phyloP scores from a whole-genome alignment of 1,139 yeast species.

The Neolecta irregularis region DNA sequence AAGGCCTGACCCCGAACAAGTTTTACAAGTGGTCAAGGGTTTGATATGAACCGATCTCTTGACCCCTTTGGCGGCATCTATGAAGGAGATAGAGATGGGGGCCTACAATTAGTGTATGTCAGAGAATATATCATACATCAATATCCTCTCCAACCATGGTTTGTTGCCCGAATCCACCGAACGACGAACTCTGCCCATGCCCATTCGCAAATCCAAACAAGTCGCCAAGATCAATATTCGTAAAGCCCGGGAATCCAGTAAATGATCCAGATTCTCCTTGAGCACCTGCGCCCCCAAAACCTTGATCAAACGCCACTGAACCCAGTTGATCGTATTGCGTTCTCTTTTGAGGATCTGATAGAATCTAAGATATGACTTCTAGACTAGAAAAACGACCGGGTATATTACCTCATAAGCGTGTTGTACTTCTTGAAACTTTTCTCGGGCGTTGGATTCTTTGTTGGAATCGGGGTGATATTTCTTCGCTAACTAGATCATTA shows the following conservation, averaged over 20 bases:
- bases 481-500: constrained; percentile 52
- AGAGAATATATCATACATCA: constrained; percentile 29
- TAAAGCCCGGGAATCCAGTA: constrained; percentile 25
- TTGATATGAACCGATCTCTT: constrained; percentile 53
- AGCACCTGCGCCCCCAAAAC: constrained; percentile 32
- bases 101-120: constrained; percentile 20
- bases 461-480: constrained; percentile 93
- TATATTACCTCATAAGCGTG: constrained; percentile 56
- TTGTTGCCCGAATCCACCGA: constrained; percentile 22
- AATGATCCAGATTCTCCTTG: constrained; percentile 20
- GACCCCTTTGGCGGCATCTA: constrained; percentile 74
- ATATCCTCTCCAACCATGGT: constrained; percentile 70
- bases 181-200: constrained; percentile 28
- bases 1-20: constrained; percentile 77
- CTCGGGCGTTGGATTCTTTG: constrained; percentile 77
- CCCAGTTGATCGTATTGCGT: constrained; percentile 89
- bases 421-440: constrained; percentile 79
- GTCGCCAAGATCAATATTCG: constrained; percentile 73
- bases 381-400: background rate
- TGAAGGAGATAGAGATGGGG: constrained; percentile 54
- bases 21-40: constrained; percentile 59
- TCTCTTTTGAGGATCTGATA: constrained; percentile 75
- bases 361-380: constrained; percentile 25
- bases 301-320: constrained; percentile 64
- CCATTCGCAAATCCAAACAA: constrained; percentile 71